Evolutionary conservation across 495 filamentous ascomycete species (phyloP), one percentile per base, ranked within the genome.

Genomic region (Oidiodendron maius): DNA sequence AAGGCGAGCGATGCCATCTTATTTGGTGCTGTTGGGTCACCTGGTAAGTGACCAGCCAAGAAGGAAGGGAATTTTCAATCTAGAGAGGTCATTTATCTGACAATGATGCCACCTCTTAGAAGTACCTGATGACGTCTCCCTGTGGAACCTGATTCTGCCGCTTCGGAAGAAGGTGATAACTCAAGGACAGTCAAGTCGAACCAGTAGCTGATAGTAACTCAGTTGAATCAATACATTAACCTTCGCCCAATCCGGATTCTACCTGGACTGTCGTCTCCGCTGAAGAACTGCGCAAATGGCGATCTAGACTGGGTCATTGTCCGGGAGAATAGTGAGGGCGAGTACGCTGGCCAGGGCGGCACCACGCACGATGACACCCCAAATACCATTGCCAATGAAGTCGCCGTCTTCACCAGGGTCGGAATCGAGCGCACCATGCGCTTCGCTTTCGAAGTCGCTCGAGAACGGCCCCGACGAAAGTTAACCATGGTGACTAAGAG

Each of bases 401-500:
- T 69, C 6, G 62, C 75, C 1, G 71, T 78, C 18, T 78, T 76
- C 61, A 74, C 71, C 6, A 67, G 69, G 3, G 61, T 69, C 16
- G 72, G 72, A 2, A 61, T 76, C 1, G 71, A 76, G 62, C 60
- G 75, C 15, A 69, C 75, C 23, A 74, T 77, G 66, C 69, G 71
- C 0, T 77, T 77, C 44, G 75, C 71, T 0, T 78, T 76, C 50
- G 71, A 76, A 57, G 68, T 62, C 10, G 75, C 74, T 0, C 61
- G 60, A 47, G 61, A 61, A 38, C 61, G 74, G 18, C 70, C 63
- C 1, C 62, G 70, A n/a, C 75, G 72, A 62, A 63, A 68, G 16
- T 47, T 77, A 56, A 76, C 72, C 21, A 71, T 78, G 2, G 75
- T 78, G 23, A 75, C 71, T 6, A 78, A 78, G 64, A 73, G 70